phyloP scores from a whole-genome alignment of 768 basidiomycete species.

The Russula dissimulans region DNA sequence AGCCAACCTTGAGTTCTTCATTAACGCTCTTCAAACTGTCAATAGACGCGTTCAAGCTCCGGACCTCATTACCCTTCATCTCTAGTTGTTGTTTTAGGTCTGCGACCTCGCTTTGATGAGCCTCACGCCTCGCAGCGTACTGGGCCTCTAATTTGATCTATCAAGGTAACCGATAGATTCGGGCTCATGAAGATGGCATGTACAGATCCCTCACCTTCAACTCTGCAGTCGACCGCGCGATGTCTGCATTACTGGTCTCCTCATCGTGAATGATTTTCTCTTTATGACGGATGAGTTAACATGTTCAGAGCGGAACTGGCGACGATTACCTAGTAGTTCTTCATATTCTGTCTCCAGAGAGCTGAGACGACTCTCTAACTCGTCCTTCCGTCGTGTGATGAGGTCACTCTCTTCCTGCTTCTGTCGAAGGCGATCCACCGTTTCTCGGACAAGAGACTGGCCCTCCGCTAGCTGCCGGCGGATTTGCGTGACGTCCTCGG shows the following conservation, averaged over 20 bases:
- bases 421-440: constrained; percentile 80
- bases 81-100: constrained; percentile 91
- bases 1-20: constrained; percentile 88
- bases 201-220: constrained; percentile 59
- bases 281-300: constrained; percentile 26
- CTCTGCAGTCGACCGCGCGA: constrained; percentile 78
- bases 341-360: constrained; percentile 91
- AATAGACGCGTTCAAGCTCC: constrained; percentile 73
- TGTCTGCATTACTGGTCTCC: constrained; percentile 73
- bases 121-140: constrained; percentile 86
- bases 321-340: constrained; percentile 75
- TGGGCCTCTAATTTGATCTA: constrained; percentile 92
- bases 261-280: constrained; percentile 91
- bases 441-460: constrained; percentile 77
- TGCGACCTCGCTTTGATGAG: constrained; percentile 71
- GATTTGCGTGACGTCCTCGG: constrained; percentile 74
- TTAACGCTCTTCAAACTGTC: constrained; percentile 94
- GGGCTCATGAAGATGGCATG: constrained; percentile 1
- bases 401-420: constrained; percentile 91
- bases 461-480: constrained; percentile 85
- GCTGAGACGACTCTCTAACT: constrained; percentile 73
- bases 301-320: constrained; percentile 6
- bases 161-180: constrained; percentile 16
- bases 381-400: constrained; percentile 70
- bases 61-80: constrained; percentile 71